A percentile compares a stretch with the other conserved stretches of the same genome.
phyloP scores from a whole-genome alignment of 768 basidiomycete genomes.

The Bullera alba region DNA sequence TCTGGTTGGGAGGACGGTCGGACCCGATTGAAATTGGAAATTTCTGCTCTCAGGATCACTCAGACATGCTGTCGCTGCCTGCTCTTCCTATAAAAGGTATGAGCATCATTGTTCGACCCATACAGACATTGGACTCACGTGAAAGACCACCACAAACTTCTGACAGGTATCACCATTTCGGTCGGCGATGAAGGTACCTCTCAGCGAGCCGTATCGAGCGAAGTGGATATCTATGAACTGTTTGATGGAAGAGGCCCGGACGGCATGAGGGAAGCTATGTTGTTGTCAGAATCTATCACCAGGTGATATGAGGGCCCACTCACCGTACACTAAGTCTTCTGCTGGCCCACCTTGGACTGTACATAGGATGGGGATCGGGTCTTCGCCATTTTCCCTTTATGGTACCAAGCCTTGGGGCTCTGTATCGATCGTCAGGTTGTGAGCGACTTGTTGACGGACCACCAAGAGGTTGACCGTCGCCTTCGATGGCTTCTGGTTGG shows the following conservation, averaged over 20 bases:
- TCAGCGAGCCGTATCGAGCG: constrained; percentile 13
- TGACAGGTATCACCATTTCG: constrained; percentile 10
- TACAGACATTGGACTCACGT: constrained; percentile 8
- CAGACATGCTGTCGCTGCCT: constrained; percentile 9
- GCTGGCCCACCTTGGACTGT: constrained; percentile 11
- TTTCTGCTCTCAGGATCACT: constrained; percentile 8
- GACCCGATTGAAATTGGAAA: constrained; percentile 5
- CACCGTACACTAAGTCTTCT: constrained; percentile 9
- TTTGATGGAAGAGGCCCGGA: constrained; percentile 5
- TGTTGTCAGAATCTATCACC: neutral
- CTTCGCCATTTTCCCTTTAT: too few species aligned
- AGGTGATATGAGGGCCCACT: neutral
- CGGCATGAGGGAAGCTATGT: constrained; percentile 20
- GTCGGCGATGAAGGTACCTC: constrained; percentile 12
- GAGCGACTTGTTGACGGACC: too few species aligned
- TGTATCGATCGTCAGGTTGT: too few species aligned
- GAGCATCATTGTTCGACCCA: neutral
- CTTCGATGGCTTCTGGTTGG: too few species aligned
- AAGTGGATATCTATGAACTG: constrained; percentile 18
- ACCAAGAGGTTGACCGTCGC: too few species aligned
- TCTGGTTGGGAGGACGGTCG: neutral
- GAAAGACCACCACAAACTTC: constrained; percentile 21
- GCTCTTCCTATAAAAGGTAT: constrained; percentile 9
- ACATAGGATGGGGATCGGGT: constrained; percentile 27
- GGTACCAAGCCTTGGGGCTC: too few species aligned